Base-by-base conservation (phyloP, 805 yeast genomes). In the Cyberlindnera mycetangii region DNA sequence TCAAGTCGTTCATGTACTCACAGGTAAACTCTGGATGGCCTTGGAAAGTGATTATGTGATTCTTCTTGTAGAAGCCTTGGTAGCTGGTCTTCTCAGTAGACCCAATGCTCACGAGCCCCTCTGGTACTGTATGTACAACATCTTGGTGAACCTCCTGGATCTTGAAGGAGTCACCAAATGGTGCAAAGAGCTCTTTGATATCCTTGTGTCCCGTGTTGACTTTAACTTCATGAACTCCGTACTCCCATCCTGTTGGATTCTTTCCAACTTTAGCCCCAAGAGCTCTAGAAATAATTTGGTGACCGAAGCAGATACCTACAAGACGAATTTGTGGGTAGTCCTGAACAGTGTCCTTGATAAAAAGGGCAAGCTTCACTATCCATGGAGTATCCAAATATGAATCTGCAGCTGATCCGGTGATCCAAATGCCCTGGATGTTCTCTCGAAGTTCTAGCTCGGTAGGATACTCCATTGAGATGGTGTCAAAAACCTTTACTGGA, bases 21-120 rank as follows among this genome's bases (percentile, higher is more conserved):
- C 96, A 66, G 15, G 66, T 56, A 56, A 86, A 89, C 60, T 89
- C 97, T 0, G 97, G 97, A 57, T 89, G 97, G 0, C 96, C 96
- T 63, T 89, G 97, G 53, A 89, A 76, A 0, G 93, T 78, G 18
- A 89, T 63, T 7, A 85, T 42, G 35, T 72, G 69, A 18, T 69
- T 58, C 0, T 72, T 70, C 32, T 76, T 74, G 44, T 75, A 75
- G 22, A 86, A 65, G 0, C 95, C 95, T 64, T 89, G 97, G 28
- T 76, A 66, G 1, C 65, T 55, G 50, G 95, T 84, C 32, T 62
- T 69, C 0, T 69, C 62, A 7, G 84, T 75, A 6, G 74, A 61
- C 0, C 95, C 85, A 60, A 81, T 65, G 49, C 71, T 65, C 38
- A 54, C 37, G 59, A 65, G 44, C 46, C 69, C 66, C 18, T 47